Conservation (phyloP, 225 moss, liverwort and hornwort genomes). For the Pseudisothecium myosuroides region DNA sequence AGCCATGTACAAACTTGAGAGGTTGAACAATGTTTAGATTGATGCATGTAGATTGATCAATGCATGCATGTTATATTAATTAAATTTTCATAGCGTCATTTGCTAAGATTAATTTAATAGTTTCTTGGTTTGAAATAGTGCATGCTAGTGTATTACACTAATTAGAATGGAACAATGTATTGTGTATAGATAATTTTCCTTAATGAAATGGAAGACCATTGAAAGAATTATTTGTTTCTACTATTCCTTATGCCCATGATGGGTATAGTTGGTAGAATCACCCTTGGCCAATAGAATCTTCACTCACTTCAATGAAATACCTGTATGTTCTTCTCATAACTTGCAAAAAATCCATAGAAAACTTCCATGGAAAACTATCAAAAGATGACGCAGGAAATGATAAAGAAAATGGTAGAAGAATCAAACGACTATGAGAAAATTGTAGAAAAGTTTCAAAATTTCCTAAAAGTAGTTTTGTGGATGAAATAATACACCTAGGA, state of each 20-base stretch:
- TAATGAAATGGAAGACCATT: background rate
- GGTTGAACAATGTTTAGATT: background rate
- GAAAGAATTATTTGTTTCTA: background rate
- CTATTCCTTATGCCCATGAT: no score
- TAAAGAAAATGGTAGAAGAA: background rate
- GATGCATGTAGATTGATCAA: background rate
- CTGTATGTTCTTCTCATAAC: fast-evolving
- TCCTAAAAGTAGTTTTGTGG: fast-evolving
- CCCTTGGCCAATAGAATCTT: background rate
- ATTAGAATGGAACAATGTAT: background rate
- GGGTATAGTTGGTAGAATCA: background rate
- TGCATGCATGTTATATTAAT: background rate
- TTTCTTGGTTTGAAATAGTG: background rate
- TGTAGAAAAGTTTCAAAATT: fast-evolving
- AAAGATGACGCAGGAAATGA: background rate
- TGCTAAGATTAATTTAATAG: background rate
- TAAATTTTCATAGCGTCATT: background rate
- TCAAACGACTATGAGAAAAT: background rate
- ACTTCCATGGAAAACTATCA: no score
- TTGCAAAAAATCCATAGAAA: background rate
- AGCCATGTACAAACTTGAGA: background rate
- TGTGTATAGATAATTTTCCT: background rate
- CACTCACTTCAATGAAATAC: background rate
- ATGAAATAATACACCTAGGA: background rate
- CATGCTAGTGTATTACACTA: fast-evolving